Evolutionary conservation across 371 early-diverging fungal genomes (phyloP), one percentile per base, ranked within the genome.

Genomic region (Zychaea mexicana): DNA sequence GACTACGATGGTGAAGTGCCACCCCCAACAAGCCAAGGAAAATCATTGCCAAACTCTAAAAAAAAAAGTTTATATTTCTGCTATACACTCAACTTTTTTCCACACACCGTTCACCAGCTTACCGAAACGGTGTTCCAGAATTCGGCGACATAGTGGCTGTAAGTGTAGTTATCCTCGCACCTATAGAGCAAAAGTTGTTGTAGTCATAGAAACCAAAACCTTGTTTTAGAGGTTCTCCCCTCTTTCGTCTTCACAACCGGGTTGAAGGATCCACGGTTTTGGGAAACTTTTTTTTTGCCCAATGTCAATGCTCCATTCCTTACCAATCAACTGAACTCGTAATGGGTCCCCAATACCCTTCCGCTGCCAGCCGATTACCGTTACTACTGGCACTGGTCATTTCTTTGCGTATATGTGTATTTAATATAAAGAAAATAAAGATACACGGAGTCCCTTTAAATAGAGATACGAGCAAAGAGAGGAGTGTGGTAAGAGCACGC

Each of bases 281-380:
- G n/a, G n/a, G n/a, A n/a, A n/a, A 26, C 9, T 46, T 59, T 60
- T 9, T 60, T 36, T 36, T 15, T 32, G 33, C 27, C 36, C n/a
- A n/a, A n/a, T n/a, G n/a, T n/a, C n/a, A n/a, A n/a, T n/a, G n/a
- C n/a, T n/a, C n/a, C n/a, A n/a, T n/a, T n/a, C 5, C 52, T 56
- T 73, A 79, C 79, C 79, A 78, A 62, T 78, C 76, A 9, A 78
- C 76, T 27, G 79, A 78, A 49, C 79, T 78, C 17, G 79, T 75
- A 24, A 68, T 57, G 12, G 73, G 62, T 5, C 79, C 79, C 79
- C 76, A 78, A 57, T 69, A 78, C 1, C 75, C 75, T 22, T 61
- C 61, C 24, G 38, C 19, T 21, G 36, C 2, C 8, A n/a, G n/a
- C n/a, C n/a, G n/a, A n/a, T n/a, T n/a, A n/a, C n/a, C n/a, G n/a